phyloP scores from a whole-genome alignment of 257 asterid genomes.

The Solanum gandarillasii region DNA sequence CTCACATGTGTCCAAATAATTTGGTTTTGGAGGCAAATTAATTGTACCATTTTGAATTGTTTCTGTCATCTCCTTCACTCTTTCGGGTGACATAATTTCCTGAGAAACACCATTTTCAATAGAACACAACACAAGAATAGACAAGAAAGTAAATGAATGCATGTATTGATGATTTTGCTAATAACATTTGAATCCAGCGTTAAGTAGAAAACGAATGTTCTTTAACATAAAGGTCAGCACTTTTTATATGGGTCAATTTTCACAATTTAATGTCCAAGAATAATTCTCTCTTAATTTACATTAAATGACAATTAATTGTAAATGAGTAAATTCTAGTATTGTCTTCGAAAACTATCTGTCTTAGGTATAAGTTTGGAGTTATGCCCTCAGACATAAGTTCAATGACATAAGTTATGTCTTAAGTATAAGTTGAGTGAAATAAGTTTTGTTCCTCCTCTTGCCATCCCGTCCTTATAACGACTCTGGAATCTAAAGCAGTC shows the following conservation, averaged over 20 bases:
- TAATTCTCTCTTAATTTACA: too few species aligned
- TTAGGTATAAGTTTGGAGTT: too few species aligned
- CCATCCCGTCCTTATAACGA: neutral
- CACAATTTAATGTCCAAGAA: too few species aligned
- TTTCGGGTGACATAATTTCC: too few species aligned
- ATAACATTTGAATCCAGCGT: neutral
- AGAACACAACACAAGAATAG: neutral
- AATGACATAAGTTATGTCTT: neutral
- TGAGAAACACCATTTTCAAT: too few species aligned
- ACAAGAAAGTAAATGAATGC: too few species aligned
- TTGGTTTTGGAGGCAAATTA: too few species aligned
- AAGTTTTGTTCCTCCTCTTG: neutral
- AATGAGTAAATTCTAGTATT: neutral
- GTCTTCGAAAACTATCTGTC: neutral
- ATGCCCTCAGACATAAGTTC: too few species aligned
- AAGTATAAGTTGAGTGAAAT: neutral
- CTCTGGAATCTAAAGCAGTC: neutral
- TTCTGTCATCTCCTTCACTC: too few species aligned
- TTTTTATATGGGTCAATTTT: too few species aligned
- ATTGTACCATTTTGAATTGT: too few species aligned
- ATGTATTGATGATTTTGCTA: neutral
- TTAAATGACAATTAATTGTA: neutral
- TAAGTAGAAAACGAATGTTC: neutral
- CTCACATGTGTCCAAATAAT: too few species aligned
- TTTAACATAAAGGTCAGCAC: neutral